Conservation (phyloP, 129 eudicot genomes). For the Pulicaria dysenterica region DNA sequence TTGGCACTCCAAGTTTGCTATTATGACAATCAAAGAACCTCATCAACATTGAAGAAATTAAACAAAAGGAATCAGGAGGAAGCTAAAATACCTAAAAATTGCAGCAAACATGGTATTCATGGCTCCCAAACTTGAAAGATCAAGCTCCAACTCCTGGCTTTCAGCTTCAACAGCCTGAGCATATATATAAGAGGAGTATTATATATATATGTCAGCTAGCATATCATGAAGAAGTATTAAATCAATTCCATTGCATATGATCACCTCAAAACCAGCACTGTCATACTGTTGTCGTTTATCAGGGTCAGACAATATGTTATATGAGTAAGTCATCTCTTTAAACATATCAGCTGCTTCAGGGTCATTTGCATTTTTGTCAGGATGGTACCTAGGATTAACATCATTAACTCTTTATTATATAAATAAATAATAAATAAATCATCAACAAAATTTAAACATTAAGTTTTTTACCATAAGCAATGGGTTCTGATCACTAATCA, state of each 20-base stretch:
- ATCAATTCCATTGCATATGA: background rate
- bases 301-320: conserved; percentile 82
- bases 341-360: conserved; percentile 78
- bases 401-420: background rate
- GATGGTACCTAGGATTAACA: conserved; percentile 64
- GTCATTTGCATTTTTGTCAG: conserved; percentile 89
- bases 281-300: conserved; percentile 85
- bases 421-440: conserved; percentile 7
- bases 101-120: conserved; percentile 96
- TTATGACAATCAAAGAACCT: conserved; percentile 23
- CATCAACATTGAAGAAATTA: background rate
- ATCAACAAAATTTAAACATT: background rate
- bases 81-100: conserved; percentile 62
- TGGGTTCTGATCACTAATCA: too few species aligned
- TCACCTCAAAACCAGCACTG: conserved; percentile 87
- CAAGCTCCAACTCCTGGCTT: conserved; percentile 85
- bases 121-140: conserved; percentile 97
- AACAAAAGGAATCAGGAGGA: conserved; percentile 7
- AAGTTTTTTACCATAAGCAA: too few species aligned
- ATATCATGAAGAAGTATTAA: background rate
- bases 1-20: conserved; percentile 96
- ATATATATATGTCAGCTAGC: conserved; percentile 10
- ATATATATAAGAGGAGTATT: too few species aligned
- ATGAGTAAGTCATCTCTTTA: conserved; percentile 86
- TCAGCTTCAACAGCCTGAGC: conserved; percentile 88